Percentiles rank a stretch among this genome's conserved stretches.
These are phyloP conservation scores for Mikania micrantha DNA, from an alignment of 129 eudicot species.

Conservation along the genomic window DNA sequence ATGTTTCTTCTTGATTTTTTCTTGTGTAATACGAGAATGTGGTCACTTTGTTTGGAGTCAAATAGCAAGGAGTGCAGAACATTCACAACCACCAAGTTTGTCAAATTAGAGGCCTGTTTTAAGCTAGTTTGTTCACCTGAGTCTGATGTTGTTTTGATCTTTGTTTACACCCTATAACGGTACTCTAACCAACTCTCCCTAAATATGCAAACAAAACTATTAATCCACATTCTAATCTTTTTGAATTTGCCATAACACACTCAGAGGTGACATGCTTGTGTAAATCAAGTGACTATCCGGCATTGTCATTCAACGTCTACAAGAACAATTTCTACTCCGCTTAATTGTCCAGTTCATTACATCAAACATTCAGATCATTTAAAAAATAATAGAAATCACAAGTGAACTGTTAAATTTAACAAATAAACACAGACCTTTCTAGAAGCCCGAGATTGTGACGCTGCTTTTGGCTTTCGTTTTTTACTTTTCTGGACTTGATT, in stretches of 20 bases:
- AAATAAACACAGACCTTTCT: slow-evolving; percentile 32
- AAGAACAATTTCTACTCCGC: too few relatives aligned
- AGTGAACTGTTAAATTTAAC: background rate
- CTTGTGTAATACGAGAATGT: background rate
- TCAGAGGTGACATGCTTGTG: background rate
- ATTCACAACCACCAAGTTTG: background rate
- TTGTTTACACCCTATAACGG: slow-evolving; percentile 2
- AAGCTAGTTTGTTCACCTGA: background rate
- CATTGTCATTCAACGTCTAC: background rate
- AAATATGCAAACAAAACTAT: background rate
- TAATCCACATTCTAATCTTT: background rate
- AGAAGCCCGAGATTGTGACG: slow-evolving; percentile 28
- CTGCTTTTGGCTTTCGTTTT: slow-evolving; percentile 38
- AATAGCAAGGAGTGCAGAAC: background rate
- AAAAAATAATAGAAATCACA: background rate
- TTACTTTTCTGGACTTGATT: slow-evolving; percentile 15
- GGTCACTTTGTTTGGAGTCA: background rate
- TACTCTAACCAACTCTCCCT: background rate
- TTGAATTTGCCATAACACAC: slow-evolving; percentile 14
- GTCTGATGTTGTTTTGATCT: background rate
- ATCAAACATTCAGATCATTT: background rate
- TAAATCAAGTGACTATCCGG: background rate
- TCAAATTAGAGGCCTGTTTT: background rate
- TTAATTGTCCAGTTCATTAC: too few relatives aligned
- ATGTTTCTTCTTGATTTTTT: background rate